phyloP scores from a whole-genome alignment of 2,329 filamentous ascomycete species.

The Cytospora schulzeri region DNA sequence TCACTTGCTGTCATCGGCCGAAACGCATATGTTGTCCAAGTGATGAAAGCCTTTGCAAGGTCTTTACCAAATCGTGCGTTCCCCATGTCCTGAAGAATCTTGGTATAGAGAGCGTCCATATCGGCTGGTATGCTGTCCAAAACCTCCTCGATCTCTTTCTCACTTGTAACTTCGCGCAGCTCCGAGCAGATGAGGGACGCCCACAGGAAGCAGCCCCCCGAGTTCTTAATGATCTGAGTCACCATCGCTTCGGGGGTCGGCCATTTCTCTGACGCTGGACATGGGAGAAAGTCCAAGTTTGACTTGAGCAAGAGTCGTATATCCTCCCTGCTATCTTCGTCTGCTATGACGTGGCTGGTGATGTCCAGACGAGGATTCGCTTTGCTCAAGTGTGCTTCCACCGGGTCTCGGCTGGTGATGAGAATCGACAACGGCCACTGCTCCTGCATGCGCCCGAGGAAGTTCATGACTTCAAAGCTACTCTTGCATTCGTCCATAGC shows the following conservation, averaged over 20 bases:
- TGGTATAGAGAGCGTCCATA: constrained; percentile 36
- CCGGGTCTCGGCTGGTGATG: constrained; percentile 32
- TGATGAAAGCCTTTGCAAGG: constrained; percentile 33
- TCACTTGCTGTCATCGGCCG: constrained; percentile 33
- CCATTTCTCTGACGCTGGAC: constrained; percentile 11
- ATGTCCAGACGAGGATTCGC: constrained; percentile 24
- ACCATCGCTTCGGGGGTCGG: constrained; percentile 24
- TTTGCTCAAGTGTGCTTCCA: constrained; percentile 25
- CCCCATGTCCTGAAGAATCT: constrained; percentile 35
- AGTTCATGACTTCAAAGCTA: constrained; percentile 30
- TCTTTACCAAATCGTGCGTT: constrained; percentile 32
- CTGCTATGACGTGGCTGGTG: constrained; percentile 29
- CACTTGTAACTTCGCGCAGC: constrained; percentile 33
- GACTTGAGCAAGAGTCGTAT: constrained; percentile 32
- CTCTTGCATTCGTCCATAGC: constrained; percentile 37
- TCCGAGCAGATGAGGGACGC: constrained; percentile 34
- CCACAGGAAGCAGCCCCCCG: constrained; percentile 38
- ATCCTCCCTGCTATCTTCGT: constrained; percentile 32
- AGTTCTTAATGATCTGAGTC: constrained; percentile 32
- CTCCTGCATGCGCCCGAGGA: constrained; percentile 32
- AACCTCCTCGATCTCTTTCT: constrained; percentile 31
- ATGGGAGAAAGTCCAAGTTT: constrained; percentile 32
- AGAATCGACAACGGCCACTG: constrained; percentile 34
- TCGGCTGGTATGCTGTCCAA: constrained; percentile 33
- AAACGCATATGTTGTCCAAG: constrained; percentile 34